Evolutionary conservation across 345 rosid genomes (phyloP), one percentile per base, ranked within the genome.

Genomic region (Geranium brycei): DNA sequence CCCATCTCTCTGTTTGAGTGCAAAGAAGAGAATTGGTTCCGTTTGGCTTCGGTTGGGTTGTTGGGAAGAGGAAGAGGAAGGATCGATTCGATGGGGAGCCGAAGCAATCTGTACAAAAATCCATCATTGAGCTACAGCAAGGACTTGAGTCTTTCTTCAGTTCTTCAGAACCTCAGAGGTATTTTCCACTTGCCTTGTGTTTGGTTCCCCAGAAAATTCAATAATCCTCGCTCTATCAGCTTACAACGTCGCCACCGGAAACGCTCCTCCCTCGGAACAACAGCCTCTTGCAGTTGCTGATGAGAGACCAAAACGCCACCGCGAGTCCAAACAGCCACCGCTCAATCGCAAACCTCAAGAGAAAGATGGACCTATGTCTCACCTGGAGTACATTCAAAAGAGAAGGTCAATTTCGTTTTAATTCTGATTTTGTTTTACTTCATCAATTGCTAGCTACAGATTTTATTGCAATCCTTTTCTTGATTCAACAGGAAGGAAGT

Each of bases 81-180:
- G 28, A 23, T 23, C 28, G 28, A 23, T 23, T 23, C 28, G 28
- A 81, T 82, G 87, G 79, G 77, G 47, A 83, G 80, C 66, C 72
- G 89, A 62, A 81, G 75, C 23, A 87, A 87, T 81, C 74, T 87
- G 78, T 84, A 81, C 80, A 84, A 87, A 75, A 84, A 78, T 47
- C 80, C 87, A 40, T 87, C 90, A 0, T 56, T 80, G 63, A 60
- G 80, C 7, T 87, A 84, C 81, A 87, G 77, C 35, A 81, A 77
- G 28, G 86, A 87, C 68, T 31, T 84, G 23, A 69, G 71, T 60
- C 80, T 87, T 70, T 78, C 86, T 56, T 77, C 90, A 7, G 88
- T 83, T 59, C 88, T 87, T 63, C 83, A 76, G 69, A 87, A 87
- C 68, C 82, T 87, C 64, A 70, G 69, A 76, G 92, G 89, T 84